Percentiles rank a stretch among this genome's conserved stretches.
These are phyloP conservation scores for Hirsutella minnesotensis DNA, from an alignment of 2,329 filamentous ascomycete species.

Conservation along the genomic window DNA sequence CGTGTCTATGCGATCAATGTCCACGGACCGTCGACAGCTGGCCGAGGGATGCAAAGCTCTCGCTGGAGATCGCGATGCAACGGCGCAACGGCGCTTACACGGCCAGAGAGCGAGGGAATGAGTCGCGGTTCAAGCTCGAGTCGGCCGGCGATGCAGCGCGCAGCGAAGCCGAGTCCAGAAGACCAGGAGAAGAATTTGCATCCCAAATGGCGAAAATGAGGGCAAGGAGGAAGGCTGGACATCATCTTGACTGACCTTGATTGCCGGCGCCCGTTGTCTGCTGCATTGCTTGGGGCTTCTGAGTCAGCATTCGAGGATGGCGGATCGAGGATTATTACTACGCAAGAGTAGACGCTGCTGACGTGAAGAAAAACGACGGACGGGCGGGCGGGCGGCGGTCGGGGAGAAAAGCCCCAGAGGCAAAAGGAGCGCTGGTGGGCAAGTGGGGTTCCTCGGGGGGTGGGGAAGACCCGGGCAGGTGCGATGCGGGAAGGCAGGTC, in stretches of 20 bases:
- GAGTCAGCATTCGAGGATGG: slow-evolving; percentile 12
- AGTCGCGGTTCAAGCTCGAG: background rate
- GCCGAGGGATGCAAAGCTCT: no score
- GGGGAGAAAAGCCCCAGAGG: background rate
- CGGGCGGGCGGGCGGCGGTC: background rate
- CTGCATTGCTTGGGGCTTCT: slow-evolving; percentile 10
- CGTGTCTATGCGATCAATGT: no score
- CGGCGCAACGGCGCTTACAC: no score
- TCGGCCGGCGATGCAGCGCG: background rate
- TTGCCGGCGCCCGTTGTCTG: slow-evolving; percentile 10
- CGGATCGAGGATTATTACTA: slow-evolving; percentile 10
- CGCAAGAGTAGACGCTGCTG: slow-evolving; percentile 11
- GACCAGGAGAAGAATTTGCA: background rate
- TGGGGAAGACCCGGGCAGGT: background rate
- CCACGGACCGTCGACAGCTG: no score
- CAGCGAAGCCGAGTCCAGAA: background rate
- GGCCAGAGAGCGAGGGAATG: no score
- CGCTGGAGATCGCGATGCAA: no score
- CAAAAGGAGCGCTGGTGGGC: background rate
- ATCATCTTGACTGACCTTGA: slow-evolving; percentile 8
- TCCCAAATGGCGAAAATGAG: background rate
- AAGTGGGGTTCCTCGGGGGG: no score
- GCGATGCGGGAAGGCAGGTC: background rate
- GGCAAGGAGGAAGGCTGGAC: background rate
- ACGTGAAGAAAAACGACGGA: slow-evolving; percentile 10